Base-by-base conservation (phyloP, 2,329 filamentous ascomycete species). In the Pseudogymnoascus sp. region DNA sequence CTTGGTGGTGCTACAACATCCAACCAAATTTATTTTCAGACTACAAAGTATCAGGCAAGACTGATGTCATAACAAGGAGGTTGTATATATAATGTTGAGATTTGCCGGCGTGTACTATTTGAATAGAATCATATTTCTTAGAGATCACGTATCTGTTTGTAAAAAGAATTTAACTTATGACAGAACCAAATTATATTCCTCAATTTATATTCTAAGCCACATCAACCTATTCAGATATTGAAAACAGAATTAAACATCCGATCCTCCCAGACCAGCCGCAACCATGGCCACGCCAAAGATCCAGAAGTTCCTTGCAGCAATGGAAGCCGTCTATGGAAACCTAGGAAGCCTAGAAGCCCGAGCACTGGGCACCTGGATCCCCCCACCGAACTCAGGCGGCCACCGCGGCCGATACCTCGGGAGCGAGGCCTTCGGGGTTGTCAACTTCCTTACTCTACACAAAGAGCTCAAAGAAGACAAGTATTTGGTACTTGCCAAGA, bases 381-480 rank as follows among this genome's bases (percentile, higher is more conserved):
- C 0, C 76, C 76, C 1, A 77, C 75, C 28, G 5, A 55, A 55
- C 4, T 78, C 81, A 0, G 82, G 80, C 5, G 83, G 82, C 9
- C 81, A 84, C 66, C 75, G 75, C n/a, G 83, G 83, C 18, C 78
- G 83, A 14, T 85, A 85, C 68, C 76, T 86, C 21, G 85, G 83
- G 83, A 85, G 81, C 0, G 83, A 86, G 66, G 81, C 83, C 0
- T 85, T 85, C 67, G 83, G 82, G 3, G 79, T 86, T 6, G 67
- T 86, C 63, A 84, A 85, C 69, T 79, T 86, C 65, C 70, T 86
- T 43, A 86, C 83, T 2, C 75, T 86, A 2, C 75, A 79, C 65
- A 72, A 72, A 5, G 76, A 80, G 64, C 73, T 70, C 38, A 59
- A 65, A 1, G 69, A 76, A 33, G 67, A 72, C 9, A 71, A 69